A percentile compares a stretch with the other conserved stretches of the same genome.
Evolutionary conservation across 2,329 filamentous ascomycete species (phyloP).

Genomic region (Exophiala alcalophila): DNA sequence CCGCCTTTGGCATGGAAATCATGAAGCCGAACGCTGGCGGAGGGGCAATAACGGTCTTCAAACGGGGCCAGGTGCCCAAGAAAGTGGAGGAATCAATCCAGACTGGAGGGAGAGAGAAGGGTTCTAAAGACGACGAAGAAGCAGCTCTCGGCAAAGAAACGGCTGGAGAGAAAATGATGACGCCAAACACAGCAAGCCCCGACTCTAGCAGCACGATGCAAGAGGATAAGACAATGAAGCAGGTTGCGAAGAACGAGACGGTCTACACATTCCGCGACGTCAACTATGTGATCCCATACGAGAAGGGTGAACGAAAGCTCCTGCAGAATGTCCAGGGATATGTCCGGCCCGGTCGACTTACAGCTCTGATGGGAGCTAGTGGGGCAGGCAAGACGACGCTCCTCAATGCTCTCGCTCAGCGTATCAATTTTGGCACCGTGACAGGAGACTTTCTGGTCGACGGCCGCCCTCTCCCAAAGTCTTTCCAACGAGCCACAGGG

Average conservation of each 20-base stretch:
- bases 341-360: slow-evolving; percentile 72
- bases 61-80: slow-evolving; percentile 62
- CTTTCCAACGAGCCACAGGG: slow-evolving; percentile 54
- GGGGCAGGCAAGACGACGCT: slow-evolving; percentile 50
- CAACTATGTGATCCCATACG: slow-evolving; percentile 62
- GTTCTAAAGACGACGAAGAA: slow-evolving; percentile 52
- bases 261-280: slow-evolving; percentile 85
- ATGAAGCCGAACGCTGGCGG: slow-evolving; percentile 76
- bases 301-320: slow-evolving; percentile 46
- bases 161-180: slow-evolving; percentile 27
- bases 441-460: slow-evolving; percentile 47
- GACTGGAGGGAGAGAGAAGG: slow-evolving; percentile 42
- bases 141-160: slow-evolving; percentile 5
- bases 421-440: slow-evolving; percentile 44
- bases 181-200: slow-evolving; percentile 29
- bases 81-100: slow-evolving; percentile 57
- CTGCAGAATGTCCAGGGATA: slow-evolving; percentile 66
- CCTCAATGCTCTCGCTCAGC: slow-evolving; percentile 46
- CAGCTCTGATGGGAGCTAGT: slow-evolving; percentile 68
- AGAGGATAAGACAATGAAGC: slow-evolving; percentile 36
- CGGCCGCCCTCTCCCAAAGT: slow-evolving; percentile 43
- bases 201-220: slow-evolving; percentile 33
- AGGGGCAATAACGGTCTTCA: slow-evolving; percentile 76
- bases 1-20: slow-evolving; percentile 74
- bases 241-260: slow-evolving; percentile 62